phyloP scores from a whole-genome alignment of 2,329 filamentous ascomycete genomes.

The Paecilomyces sp. region DNA sequence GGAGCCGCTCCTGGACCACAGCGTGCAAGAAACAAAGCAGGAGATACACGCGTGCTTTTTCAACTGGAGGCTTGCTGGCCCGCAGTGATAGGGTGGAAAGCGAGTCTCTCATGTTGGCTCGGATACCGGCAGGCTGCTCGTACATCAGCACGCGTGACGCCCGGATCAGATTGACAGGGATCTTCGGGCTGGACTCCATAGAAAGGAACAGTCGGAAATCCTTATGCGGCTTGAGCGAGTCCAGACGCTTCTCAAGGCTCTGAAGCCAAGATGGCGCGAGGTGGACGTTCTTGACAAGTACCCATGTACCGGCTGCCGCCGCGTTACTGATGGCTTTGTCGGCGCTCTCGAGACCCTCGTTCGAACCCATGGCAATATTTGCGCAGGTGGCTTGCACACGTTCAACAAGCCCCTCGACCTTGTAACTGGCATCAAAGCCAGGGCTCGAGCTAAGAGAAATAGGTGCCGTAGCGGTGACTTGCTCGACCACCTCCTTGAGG shows the following conservation, averaged over 20 bases:
- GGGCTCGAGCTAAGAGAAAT: constrained; percentile 90
- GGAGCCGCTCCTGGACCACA: constrained; percentile 86
- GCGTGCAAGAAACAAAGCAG: constrained; percentile 92
- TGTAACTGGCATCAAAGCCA: constrained; percentile 97
- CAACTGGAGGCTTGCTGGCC: constrained; percentile 74
- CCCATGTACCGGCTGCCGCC: constrained; percentile 88
- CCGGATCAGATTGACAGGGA: constrained; percentile 89
- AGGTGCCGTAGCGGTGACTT: constrained; percentile 76
- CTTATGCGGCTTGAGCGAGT: constrained; percentile 84
- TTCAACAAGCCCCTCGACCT: constrained; percentile 92
- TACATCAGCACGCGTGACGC: constrained; percentile 94
- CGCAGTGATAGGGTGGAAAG: constrained; percentile 73
- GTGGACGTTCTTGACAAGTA: constrained; percentile 98
- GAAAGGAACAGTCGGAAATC: constrained; percentile 95
- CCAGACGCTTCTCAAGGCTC: constrained; percentile 93
- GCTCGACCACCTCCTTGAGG: constrained; percentile 72
- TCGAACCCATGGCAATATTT: constrained; percentile 98
- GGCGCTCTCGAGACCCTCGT: constrained; percentile 83
- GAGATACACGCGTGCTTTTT: constrained; percentile 83
- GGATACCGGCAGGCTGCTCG: constrained; percentile 92
- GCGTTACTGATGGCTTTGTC: constrained; percentile 94
- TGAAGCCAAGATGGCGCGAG: constrained; percentile 93
- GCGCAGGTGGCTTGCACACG: constrained; percentile 74
- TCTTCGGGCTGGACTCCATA: constrained; percentile 96
- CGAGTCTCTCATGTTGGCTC: constrained; percentile 98